A percentile compares a stretch with the other conserved stretches of the same genome.
phyloP scores from a whole-genome alignment of 2,329 filamentous ascomycete genomes.

The Trichoderma harzianum region DNA sequence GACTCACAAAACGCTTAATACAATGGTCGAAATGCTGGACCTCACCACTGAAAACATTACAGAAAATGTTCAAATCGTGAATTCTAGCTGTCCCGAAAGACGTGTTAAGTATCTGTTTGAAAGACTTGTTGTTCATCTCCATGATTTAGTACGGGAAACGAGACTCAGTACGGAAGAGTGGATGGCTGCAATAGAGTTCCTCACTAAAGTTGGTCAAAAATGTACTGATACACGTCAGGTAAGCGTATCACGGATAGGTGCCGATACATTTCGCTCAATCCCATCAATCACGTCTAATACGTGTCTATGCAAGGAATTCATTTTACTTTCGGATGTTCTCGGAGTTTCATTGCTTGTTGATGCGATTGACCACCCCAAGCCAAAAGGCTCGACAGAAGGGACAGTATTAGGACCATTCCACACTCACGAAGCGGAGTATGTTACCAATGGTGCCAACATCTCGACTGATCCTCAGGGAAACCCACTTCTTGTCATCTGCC shows the following conservation, averaged over 20 bases:
- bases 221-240: slow-evolving; percentile 62
- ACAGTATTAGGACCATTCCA: slow-evolving; percentile 79
- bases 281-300: no score
- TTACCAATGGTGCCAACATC: slow-evolving; percentile 53
- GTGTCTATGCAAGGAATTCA: slow-evolving; percentile 31
- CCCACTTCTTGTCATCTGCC: slow-evolving; percentile 36
- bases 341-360: slow-evolving; percentile 73
- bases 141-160: slow-evolving; percentile 74
- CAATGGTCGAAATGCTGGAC: no score
- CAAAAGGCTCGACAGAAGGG: slow-evolving; percentile 62
- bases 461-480: slow-evolving; percentile 40
- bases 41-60: no score
- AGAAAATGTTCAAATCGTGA: no score
- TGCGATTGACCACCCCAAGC: slow-evolving; percentile 73
- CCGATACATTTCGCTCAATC: slow-evolving; percentile 48
- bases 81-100: slow-evolving; percentile 39
- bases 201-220: slow-evolving; percentile 45
- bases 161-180: slow-evolving; percentile 69
- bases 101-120: slow-evolving; percentile 67
- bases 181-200: slow-evolving; percentile 66
- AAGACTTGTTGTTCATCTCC: slow-evolving; percentile 66
- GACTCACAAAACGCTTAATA: no score
- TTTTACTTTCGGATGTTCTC: slow-evolving; percentile 70
- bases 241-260: no score
- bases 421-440: slow-evolving; percentile 62